These are phyloP conservation scores for Gautieria morchelliformis DNA, from an alignment of 768 basidiomycete species.

Conservation along the genomic window DNA sequence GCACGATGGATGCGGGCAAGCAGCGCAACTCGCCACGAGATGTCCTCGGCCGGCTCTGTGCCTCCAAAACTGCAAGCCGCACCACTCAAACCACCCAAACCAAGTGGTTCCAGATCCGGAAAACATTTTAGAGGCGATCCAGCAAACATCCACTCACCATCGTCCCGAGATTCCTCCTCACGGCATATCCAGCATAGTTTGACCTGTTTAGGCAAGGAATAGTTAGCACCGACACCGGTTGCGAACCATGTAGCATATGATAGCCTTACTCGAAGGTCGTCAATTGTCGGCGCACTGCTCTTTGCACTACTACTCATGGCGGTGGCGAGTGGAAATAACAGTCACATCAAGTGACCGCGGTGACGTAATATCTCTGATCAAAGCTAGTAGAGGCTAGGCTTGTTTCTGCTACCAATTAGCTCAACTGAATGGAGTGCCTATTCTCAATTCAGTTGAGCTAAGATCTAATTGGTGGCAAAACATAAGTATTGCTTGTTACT, in stretches of 20 bases:
- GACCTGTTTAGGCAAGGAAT: constrained; percentile 26
- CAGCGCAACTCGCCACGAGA: neutral
- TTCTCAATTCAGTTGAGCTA: too few relatives aligned
- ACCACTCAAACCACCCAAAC: neutral
- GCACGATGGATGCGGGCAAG: too few relatives aligned
- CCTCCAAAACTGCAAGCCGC: neutral
- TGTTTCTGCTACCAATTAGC: too few relatives aligned
- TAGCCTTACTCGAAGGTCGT: constrained; percentile 23
- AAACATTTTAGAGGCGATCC: neutral
- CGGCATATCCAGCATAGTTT: constrained; percentile 77
- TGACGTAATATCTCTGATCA: too few relatives aligned
- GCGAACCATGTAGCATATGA: neutral
- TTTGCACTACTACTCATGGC: neutral
- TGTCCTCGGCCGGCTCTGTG: neutral
- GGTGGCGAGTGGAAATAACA: too few relatives aligned
- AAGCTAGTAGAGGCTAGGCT: too few relatives aligned
- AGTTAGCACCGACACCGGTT: neutral
- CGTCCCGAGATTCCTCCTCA: constrained; percentile 54
- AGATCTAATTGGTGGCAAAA: too few relatives aligned
- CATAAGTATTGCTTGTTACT: too few relatives aligned
- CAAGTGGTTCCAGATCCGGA: neutral
- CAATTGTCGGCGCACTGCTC: constrained; percentile 18
- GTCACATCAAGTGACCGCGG: too few relatives aligned
- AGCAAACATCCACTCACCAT: constrained; percentile 17
- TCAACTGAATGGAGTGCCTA: too few relatives aligned